Evolutionary conservation across 192 early-diverging fungal species (phyloP), one percentile per base, ranked within the genome.

Genomic region (Coemansia sp.): DNA sequence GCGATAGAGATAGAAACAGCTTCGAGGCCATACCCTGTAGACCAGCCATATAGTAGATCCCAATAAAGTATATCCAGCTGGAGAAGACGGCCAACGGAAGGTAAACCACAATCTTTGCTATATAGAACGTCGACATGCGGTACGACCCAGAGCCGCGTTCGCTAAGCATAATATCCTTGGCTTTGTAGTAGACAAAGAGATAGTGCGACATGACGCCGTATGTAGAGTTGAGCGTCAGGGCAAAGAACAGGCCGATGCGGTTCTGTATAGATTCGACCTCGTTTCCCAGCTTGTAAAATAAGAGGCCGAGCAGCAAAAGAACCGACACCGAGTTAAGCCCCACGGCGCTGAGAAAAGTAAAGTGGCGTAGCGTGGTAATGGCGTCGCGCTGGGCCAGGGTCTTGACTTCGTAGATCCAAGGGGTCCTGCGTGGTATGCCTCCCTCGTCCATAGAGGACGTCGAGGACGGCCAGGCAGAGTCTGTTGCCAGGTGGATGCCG

Each of bases 121-220:
- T 55, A 49, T 82, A 89, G 39, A 81, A 87, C 29, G 86, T 75
- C 25, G 82, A 81, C 56, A 84, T 74, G 23, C 89, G 76, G 79
- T 89, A 91, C 7, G 84, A 83, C 6, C 87, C 85, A 11, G 82
- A 73, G 25, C 85, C 85, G 19, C 89, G 83, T 65, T 91, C 89
- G 34, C 81, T 82, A 16, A 81, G 62, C 75, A 88, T 83, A 61
- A 85, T 85, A 54, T 73, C 73, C 30, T 80, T 76, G 56, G 84
- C 66, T 45, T 77, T 67, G 50, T 68, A 76, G 66, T 81, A 83
- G n/a, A 75, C 63, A 32, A 65, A 72, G 22, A 79, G 74, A n/a
- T 72, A 74, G 55, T 86, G 85, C 69, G 83, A 81, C 61, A 90
- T 81, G 34, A 82, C 72, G 60, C 83, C 81, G 60, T 84, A 85